Conservation (phyloP, 306 rosid genomes). For the Lathyrus tuberosus region DNA sequence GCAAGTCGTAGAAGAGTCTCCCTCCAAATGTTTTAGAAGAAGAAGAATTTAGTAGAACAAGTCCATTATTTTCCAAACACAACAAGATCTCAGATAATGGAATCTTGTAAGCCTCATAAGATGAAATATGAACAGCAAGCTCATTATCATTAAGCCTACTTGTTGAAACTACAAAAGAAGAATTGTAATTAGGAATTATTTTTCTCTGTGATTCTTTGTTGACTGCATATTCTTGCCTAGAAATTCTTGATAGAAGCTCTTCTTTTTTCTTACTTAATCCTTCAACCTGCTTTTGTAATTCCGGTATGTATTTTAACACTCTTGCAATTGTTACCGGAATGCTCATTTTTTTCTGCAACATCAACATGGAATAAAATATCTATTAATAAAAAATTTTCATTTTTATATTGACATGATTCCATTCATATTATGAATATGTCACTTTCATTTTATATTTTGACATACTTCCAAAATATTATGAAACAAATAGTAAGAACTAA, state of each 20-base stretch:
- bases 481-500: conserved; percentile 3
- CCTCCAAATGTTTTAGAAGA: conserved; percentile 59
- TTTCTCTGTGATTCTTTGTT: conserved; percentile 27
- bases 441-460: background rate
- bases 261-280: conserved; percentile 52
- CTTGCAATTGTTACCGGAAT: conserved; percentile 60
- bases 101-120: conserved; percentile 25
- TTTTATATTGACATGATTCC: conserved; percentile 3
- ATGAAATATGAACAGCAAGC: conserved; percentile 56
- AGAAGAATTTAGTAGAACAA: conserved; percentile 59
- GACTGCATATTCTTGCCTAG: conserved; percentile 14
- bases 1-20: conserved; percentile 55
- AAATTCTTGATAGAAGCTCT: conserved; percentile 43
- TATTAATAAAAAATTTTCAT: background rate
- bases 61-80: conserved; percentile 52
- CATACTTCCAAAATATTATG: background rate
- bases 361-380: background rate
- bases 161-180: conserved; percentile 49
- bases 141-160: conserved; percentile 51
- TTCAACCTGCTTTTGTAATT: conserved; percentile 58
- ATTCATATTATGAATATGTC: background rate
- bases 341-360: conserved; percentile 63
- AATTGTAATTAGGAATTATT: conserved; percentile 9
- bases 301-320: conserved; percentile 62
- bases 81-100: conserved; percentile 51